Percentiles rank a stretch among this genome's conserved stretches.
These are phyloP conservation scores for Cardiospermum halicacabum DNA, from an alignment of 345 rosid genomes.

Conservation along the genomic window DNA sequence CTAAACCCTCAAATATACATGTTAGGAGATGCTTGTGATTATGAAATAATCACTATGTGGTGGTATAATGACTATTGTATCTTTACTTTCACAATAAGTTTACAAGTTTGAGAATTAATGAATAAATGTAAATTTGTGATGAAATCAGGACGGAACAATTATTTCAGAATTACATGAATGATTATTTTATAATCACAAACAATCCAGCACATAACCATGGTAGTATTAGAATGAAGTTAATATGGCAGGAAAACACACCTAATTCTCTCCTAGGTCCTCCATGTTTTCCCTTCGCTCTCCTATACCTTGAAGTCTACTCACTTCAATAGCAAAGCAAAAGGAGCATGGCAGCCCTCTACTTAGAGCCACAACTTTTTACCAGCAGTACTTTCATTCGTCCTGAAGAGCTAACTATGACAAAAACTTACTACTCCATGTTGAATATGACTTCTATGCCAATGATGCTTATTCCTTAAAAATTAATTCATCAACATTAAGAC, in stretches of 20 bases:
- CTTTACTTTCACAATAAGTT: too few relatives aligned
- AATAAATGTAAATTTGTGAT: too few relatives aligned
- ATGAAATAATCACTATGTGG: too few relatives aligned
- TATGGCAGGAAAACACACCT: background rate
- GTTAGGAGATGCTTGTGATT: too few relatives aligned
- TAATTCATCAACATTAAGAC: background rate
- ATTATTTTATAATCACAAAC: too few relatives aligned
- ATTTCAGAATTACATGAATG: too few relatives aligned
- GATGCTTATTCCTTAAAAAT: constrained; percentile 1
- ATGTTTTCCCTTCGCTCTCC: background rate
- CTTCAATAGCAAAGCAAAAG: background rate
- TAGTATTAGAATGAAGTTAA: background rate
- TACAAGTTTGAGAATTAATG: too few relatives aligned
- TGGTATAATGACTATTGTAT: too few relatives aligned
- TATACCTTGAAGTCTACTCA: background rate
- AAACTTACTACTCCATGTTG: background rate
- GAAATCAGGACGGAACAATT: too few relatives aligned
- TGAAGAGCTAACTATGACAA: background rate
- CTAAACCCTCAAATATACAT: constrained; percentile 4
- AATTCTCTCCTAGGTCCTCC: background rate
- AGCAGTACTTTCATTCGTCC: background rate
- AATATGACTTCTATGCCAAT: background rate
- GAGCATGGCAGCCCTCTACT: too few relatives aligned
- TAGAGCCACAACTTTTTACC: background rate
- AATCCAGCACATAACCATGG: too few relatives aligned